Base-by-base conservation (phyloP, 2,329 filamentous ascomycete genomes). In the Neodidymelliopsis sp. region DNA sequence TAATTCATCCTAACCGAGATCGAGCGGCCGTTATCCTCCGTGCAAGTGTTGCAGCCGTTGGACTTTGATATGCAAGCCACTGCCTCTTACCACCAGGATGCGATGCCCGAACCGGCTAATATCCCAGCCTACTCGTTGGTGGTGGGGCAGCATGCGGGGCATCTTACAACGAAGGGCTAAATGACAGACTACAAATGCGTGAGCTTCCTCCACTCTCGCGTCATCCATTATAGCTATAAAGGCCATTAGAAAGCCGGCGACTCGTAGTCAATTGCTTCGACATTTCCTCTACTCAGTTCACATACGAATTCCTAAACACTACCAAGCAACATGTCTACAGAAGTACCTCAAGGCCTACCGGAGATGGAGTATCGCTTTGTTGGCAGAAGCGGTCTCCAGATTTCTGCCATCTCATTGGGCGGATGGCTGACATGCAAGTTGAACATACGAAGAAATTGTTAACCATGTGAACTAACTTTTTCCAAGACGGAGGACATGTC, bases 311-410 rank as follows among this genome's bases (percentile, higher is more conserved):
- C n/a, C 5, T 5, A 29, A 16, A 16, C 20, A 33, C 6, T 20
- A n/a, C 11, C 12, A 16, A 38, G 15, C 53, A 49, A 45, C 8
- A 49, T 39, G 47, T 40, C 47, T 31, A 10, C 49, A 18, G 46
- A 55, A 54, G 42, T 38, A 16, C 59, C 59, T 16, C 44, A 51
- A 27, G 56, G 66, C 22, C 57, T 75, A 7, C 72, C 75, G 3
- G 73, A 76, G 53, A 90, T 89, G 87, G 79, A 86, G 63, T 90
- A 90, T 73, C 84, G 87, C 59, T 85, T 84, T 73, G 79, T 90
- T 6, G 88, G 88, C 63, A 82, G 81, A 28, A 87, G 86, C 12
- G 88, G 88, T 43, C 80, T 91, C 13, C 84, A 90, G 69, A 87
- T 91, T 24, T 91, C 87, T 20, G 81, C 84, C 34, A 87, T 91